Base-by-base conservation (phyloP, 139 green algal species). In the Chlamydomonas sp. region DNA sequence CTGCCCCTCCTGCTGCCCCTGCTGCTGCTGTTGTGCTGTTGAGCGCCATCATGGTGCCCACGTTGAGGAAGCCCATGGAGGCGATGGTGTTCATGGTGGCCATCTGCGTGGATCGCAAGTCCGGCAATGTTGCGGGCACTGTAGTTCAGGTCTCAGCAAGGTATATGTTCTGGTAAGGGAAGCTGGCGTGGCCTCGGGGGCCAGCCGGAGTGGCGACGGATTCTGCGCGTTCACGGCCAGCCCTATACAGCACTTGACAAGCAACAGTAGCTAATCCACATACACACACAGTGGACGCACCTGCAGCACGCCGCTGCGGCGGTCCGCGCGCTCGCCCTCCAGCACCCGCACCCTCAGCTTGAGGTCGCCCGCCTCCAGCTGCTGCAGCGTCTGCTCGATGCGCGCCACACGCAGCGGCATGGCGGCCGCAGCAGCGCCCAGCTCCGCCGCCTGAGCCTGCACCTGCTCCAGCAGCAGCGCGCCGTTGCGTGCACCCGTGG, bases 331-430 rank as follows among this genome's bases (percentile, higher is more conserved):
- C 88, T 98, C 95, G 8, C 92, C 90, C 82, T 98, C 95, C 72
- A 98, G 89, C 67, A 94, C 96, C 4, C 96, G 89, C 78, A 91
- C 90, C 59, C 93, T 77, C 78, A 97, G 91, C 92, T 97, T 96
- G 9, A 96, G 71, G 71, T 97, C 93, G 0, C 96, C 96, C 3
- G 83, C 82, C 85, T 96, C 92, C 73, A 98, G 87, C 83, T 90
- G 83, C 20, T 85, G 66, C 63, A 97, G 18, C 1, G 86, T 93
- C 69, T 87, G 16, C 83, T 96, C 93, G 16, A 98, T 97, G 68
- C 89, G 87, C 63, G 90, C 76, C 4, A 98, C 89, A 59, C 94
- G 89, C 31, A 87, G 61, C 1, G 96, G 96, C 94, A 97, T 96
- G 10, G 95, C 94, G 4, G 94, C 93, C 0, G 96, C 92, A 0